phyloP scores from a whole-genome alignment of 768 basidiomycete species.

The Boletus rubropictus region DNA sequence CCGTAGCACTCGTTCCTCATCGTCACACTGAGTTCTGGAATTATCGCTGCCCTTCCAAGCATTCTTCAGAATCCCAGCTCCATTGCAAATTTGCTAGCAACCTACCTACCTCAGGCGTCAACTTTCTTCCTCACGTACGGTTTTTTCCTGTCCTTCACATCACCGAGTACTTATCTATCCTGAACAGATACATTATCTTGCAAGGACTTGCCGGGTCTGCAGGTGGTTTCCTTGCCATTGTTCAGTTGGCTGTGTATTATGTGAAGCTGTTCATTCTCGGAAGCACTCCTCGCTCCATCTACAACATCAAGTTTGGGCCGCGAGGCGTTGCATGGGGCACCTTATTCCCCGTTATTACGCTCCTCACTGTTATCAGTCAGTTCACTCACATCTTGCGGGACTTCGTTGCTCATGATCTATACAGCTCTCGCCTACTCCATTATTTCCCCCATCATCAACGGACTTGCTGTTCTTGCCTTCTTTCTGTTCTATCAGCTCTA shows the following conservation, averaged over 20 bases:
- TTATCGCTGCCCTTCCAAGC: conserved; percentile 62
- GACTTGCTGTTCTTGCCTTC: conserved; percentile 78
- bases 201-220: conserved; percentile 79
- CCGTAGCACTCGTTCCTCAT: conserved; percentile 88
- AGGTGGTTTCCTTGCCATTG: conserved; percentile 74
- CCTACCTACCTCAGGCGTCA: conserved; percentile 73
- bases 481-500: conserved; percentile 77
- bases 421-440: conserved; percentile 74
- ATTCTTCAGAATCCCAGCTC: conserved; percentile 65
- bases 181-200: conserved; percentile 60
- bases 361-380: conserved; percentile 79
- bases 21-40: conserved; percentile 78
- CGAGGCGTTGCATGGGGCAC: conserved; percentile 72
- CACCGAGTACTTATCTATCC: not conserved
- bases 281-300: conserved; percentile 83
- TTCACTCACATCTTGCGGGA: conserved; percentile 3
- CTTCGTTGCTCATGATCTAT: not conserved
- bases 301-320: conserved; percentile 72
- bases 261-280: conserved; percentile 85
- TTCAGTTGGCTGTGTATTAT: conserved; percentile 77
- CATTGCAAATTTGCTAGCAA: conserved; percentile 66
- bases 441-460: conserved; percentile 92
- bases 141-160: not conserved
- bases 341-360: conserved; percentile 61
- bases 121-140: conserved; percentile 85